Base-by-base conservation (phyloP, 352 stramenopile species). In the Phytopythium helicoides region DNA sequence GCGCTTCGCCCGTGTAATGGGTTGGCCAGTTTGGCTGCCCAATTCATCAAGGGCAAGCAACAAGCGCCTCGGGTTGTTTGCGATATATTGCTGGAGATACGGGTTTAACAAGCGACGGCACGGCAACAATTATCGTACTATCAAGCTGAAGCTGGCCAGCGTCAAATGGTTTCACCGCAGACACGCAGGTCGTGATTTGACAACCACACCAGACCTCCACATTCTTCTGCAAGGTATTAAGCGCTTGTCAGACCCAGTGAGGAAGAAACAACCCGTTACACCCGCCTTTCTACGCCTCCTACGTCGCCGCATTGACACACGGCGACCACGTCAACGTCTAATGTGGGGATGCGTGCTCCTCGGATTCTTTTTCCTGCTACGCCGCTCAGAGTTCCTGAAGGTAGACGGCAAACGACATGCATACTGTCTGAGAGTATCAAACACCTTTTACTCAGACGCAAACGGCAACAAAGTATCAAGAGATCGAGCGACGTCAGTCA, bases 221-320 rank as follows among this genome's bases (percentile, higher is more conserved):
- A 25, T 67, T 15, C 21, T 69, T 1, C 7, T 73, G 1, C 45
- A 52, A 48, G 53, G 56, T 2, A 68, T 67, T 11, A 59, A 60
- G 8, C 46, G 60, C 0, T 18, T 64, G 16, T 70, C 52, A 18
- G 15, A 55, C 16, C 60, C 56, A 15, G 28, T 56, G 0, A 23
- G 12, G 6, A 70, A 73, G 40, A 54, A 60, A 9, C 56, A 67
- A 34, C 65, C 56, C 22, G 57, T 71, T 9, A 64, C 61, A 2
- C 31, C 44, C 22, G 48, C 57, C 1, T 61, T 71, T 18, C 47
- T 68, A 3, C 54, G 52, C 3, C 47, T 55, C 3, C 42, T 74
- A 2, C 46, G 50, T 8, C 7, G 40, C 8, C 21, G 6, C 3
- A 23, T 58, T 18, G 31, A 63, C 19, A 0, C 62, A 0, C 19